Conservation (phyloP, 2,329 filamentous ascomycete species). For the Nakataea oryzae region DNA sequence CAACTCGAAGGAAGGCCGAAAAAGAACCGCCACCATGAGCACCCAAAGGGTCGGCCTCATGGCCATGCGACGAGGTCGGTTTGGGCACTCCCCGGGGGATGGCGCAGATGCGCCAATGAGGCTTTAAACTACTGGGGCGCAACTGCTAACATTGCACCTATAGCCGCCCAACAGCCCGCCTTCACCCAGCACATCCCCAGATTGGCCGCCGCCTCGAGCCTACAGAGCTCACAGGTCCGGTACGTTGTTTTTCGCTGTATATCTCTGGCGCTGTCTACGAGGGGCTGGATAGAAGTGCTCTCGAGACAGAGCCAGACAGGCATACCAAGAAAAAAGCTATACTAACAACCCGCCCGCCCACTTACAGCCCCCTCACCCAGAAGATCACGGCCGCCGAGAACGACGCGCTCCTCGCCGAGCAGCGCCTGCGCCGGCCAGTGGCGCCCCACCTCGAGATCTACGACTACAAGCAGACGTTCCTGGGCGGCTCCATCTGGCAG, state of each 20-base stretch:
- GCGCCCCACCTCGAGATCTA: constrained; percentile 83
- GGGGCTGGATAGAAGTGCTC: no score
- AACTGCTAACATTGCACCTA: constrained; percentile 2
- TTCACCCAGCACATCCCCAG: constrained; percentile 34
- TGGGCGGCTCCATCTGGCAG: constrained; percentile 60
- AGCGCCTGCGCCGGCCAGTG: constrained; percentile 73
- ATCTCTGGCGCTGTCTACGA: not conserved
- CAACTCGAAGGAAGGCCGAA: not conserved
- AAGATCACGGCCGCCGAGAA: constrained; percentile 43
- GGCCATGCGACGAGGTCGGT: constrained; percentile 48
- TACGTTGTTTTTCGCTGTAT: not conserved
- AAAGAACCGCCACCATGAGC: constrained; percentile 32
- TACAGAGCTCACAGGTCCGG: constrained; percentile 2
- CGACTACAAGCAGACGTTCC: constrained; percentile 77
- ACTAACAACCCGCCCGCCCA: not conserved
- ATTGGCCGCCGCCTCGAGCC: constrained; percentile 18
- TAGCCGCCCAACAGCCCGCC: constrained; percentile 29
- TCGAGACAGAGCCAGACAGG: not conserved
- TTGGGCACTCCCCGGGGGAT: not conserved
- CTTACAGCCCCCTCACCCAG: constrained; percentile 40
- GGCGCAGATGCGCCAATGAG: not conserved
- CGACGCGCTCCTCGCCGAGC: constrained; percentile 61
- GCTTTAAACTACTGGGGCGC: not conserved
- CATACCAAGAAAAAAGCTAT: not conserved
- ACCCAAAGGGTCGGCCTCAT: constrained; percentile 46